Evolutionary conservation across 768 basidiomycete species (phyloP), one percentile per base, ranked within the genome.

Genomic region (Roridomyces roridus): DNA sequence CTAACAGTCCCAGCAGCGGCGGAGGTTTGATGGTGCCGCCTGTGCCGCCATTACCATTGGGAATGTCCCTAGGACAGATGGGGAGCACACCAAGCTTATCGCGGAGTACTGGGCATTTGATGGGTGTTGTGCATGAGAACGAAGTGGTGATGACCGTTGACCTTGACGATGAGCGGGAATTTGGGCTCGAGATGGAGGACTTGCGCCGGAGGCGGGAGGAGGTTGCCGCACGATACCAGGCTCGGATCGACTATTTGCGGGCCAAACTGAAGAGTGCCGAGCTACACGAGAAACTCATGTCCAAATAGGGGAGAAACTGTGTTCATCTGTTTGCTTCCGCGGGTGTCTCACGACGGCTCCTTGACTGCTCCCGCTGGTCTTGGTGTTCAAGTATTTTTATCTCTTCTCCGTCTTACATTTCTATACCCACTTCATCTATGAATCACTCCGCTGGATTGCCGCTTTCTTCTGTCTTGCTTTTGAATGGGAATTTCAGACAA

Each of bases 241-340:
- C 82, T 29, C 85, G 91, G 43, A 69, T 94, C 66, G 91, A 92
- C 60, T 94, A 90, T 68, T 74, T 94, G 63, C 83, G 88, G 31
- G 92, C 92, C 34, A 88, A 89, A 72, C 68, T 94, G 67, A 92
- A 92, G 73, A 88, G 89, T 18, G 92, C 91, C 2, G 88, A 92
- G 73, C 69, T 94, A 66, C 89, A 89, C 60, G 92, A 94, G 76
- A 91, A 91, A 69, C 72, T 94, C 63, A 62, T 89, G 77, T 35
- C 77, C 69, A 57, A 77, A 46, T 63, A 54, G 52, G 43, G 20
- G 11, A 15, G 34, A 44, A 34, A 28, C 23, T 40, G 36, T 52
- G 34, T 53, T 53, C 45, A 34, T 18, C 11, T 47, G 50, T 47
- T 46, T 51, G 23, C 14, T 42, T 42, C 23, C 15, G 24, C 25